Evolutionary conservation across 2,329 filamentous ascomycete genomes (phyloP).

Genomic region (Neonectria faginata): DNA sequence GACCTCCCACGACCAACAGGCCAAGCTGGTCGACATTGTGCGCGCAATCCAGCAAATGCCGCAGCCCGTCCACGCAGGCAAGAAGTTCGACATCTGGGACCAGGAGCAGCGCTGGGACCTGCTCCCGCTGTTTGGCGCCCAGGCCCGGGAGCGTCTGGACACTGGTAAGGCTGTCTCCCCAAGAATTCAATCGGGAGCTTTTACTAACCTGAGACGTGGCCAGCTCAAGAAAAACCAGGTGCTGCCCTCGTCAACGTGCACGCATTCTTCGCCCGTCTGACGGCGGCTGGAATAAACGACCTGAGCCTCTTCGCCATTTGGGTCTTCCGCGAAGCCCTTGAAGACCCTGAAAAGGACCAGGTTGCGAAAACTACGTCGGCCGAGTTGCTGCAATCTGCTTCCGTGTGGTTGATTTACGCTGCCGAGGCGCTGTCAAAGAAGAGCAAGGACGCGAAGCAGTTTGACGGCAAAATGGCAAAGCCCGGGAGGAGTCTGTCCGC

Average conservation of each 20-base stretch:
- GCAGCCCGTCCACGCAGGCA: slow-evolving; percentile 21
- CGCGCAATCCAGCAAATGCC: slow-evolving; percentile 34
- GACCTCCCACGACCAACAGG: slow-evolving; percentile 37
- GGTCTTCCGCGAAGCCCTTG: slow-evolving; percentile 32
- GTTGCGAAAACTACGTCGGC: slow-evolving; percentile 8
- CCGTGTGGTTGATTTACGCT: slow-evolving; percentile 35
- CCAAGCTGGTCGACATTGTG: slow-evolving; percentile 38
- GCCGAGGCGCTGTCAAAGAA: not conserved
- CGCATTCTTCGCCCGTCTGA: slow-evolving; percentile 35
- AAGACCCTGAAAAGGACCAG: slow-evolving; percentile 31
- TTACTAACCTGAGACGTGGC: not conserved
- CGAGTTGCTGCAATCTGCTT: slow-evolving; percentile 15
- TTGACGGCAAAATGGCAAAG: slow-evolving; percentile 36
- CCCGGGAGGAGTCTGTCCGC: slow-evolving; percentile 25
- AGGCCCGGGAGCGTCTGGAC: slow-evolving; percentile 35
- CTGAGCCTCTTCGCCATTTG: slow-evolving; percentile 37
- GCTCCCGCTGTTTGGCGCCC: slow-evolving; percentile 35
- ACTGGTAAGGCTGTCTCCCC: slow-evolving; percentile 19
- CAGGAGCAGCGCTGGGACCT: slow-evolving; percentile 33
- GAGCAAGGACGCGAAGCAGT: slow-evolving; percentile 26
- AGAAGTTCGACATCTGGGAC: slow-evolving; percentile 36
- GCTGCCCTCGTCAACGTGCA: slow-evolving; percentile 29
- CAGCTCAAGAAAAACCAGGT: slow-evolving; percentile 31
- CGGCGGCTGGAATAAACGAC: slow-evolving; percentile 27
- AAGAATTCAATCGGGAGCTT: not conserved